phyloP scores from a whole-genome alignment of 2,329 filamentous ascomycete species.

The Colletotrichum higginsianum region DNA sequence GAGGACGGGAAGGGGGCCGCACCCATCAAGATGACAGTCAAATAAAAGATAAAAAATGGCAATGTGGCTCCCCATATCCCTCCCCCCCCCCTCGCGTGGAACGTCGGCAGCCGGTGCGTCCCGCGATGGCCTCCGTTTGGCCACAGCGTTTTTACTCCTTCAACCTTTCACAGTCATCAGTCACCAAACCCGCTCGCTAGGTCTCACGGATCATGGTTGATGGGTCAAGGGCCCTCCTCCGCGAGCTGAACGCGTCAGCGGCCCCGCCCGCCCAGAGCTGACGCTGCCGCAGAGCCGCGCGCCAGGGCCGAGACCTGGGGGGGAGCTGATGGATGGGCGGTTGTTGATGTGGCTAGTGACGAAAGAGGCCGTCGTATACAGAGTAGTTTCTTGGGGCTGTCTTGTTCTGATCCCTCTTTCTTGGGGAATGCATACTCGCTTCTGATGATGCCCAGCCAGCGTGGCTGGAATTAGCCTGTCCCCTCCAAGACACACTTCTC shows the following conservation, averaged over 20 bases:
- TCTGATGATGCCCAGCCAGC: too few species aligned
- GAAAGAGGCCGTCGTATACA: too few species aligned
- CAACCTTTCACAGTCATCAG: too few species aligned
- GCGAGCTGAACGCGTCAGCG: constrained; percentile 39
- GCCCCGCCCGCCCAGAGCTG: constrained; percentile 34
- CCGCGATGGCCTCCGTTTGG: constrained; percentile 21
- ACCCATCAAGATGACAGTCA: background rate
- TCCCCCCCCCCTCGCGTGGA: constrained; percentile 17
- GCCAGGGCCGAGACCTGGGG: constrained; percentile 11
- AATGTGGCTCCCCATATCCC: background rate
- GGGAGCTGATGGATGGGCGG: background rate
- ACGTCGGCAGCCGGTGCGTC: constrained; percentile 26
- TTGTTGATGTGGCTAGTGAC: background rate
- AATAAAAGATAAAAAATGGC: background rate
- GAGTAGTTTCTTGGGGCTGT: background rate
- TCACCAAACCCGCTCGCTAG: too few species aligned
- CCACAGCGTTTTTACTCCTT: background rate
- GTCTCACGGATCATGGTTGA: too few species aligned
- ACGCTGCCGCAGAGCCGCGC: constrained; percentile 41
- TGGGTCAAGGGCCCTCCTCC: background rate
- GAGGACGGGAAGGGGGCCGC: background rate
- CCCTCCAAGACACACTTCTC: too few species aligned
- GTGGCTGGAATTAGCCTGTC: too few species aligned
- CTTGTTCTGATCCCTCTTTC: too few species aligned
- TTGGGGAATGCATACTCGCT: too few species aligned